phyloP scores from a whole-genome alignment of 306 rosid species.

The Myrica gale region DNA sequence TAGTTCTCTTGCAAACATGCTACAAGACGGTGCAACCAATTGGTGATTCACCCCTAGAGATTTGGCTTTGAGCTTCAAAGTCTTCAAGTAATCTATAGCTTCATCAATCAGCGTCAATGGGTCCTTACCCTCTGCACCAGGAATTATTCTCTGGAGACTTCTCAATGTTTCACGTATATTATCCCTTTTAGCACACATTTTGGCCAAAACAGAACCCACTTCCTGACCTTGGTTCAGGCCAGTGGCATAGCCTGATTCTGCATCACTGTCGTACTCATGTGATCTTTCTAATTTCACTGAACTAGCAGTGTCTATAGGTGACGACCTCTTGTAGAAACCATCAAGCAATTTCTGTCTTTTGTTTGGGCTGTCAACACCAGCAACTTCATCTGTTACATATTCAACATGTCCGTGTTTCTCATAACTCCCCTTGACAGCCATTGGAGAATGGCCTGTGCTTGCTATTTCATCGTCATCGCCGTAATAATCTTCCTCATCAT shows the following conservation, averaged over 20 bases:
- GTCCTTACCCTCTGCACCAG: constrained; percentile 77
- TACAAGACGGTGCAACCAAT: constrained; percentile 20
- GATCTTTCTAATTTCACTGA: constrained; percentile 38
- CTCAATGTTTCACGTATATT: constrained; percentile 54
- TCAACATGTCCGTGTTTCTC: constrained; percentile 38
- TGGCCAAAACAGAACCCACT: constrained; percentile 23
- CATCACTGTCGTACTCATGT: constrained; percentile 41
- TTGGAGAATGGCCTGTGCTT: constrained; percentile 71
- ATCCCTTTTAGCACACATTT: constrained; percentile 44
- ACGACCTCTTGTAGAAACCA: constrained; percentile 43
- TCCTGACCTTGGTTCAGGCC: constrained; percentile 32
- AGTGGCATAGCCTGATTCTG: constrained; percentile 46
- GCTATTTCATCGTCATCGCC: constrained; percentile 67
- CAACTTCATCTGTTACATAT: constrained; percentile 43
- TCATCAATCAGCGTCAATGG: constrained; percentile 67
- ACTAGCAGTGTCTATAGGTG: constrained; percentile 36
- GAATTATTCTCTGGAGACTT: constrained; percentile 65
- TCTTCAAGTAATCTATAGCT: constrained; percentile 69
- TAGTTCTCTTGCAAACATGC: constrained; percentile 19
- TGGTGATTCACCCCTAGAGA: constrained; percentile 37
- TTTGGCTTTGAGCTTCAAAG: constrained; percentile 51
- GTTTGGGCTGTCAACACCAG: constrained; percentile 45
- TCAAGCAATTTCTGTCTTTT: constrained; percentile 62
- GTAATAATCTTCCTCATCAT: constrained; percentile 22
- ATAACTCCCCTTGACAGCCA: constrained; percentile 25